Percentiles rank a stretch among this genome's conserved stretches.
phyloP scores from a whole-genome alignment of 176 grass and related monocot species.

The Microstegium vimineum region DNA sequence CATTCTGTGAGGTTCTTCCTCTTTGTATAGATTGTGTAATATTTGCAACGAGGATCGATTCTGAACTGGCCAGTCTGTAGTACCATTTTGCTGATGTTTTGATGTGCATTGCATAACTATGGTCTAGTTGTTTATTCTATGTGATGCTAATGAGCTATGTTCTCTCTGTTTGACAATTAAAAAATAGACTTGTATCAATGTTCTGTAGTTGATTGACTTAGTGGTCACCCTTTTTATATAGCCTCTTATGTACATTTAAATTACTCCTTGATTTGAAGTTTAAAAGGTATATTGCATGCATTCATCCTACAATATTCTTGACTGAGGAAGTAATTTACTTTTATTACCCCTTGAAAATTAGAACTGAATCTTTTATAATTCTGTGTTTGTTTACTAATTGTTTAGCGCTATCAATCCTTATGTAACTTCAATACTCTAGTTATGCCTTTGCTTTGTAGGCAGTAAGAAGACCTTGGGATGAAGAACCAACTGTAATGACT shows the following conservation, averaged over 20 bases:
- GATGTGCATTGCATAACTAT: background rate
- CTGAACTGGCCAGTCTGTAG: background rate
- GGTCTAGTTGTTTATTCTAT: background rate
- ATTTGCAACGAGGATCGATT: background rate
- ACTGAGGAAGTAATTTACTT: background rate
- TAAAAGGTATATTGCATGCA: background rate
- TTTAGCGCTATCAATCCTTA: background rate
- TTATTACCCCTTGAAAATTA: background rate
- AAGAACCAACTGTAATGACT: constrained; percentile 75
- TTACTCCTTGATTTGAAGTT: background rate
- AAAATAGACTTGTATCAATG: background rate
- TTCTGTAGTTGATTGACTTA: background rate
- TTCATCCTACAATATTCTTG: background rate
- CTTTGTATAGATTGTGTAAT: background rate
- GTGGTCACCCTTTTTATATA: background rate
- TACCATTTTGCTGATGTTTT: background rate
- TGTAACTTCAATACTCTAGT: background rate
- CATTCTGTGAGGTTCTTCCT: background rate
- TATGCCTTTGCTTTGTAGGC: constrained; percentile 50
- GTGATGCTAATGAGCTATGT: background rate
- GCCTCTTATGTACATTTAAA: background rate
- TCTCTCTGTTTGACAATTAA: background rate
- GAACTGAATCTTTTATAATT: background rate
- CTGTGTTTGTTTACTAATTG: background rate
- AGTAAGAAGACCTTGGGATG: constrained; percentile 91